A percentile compares a stretch with the other conserved stretches of the same genome.
Conservation (phyloP, 2,329 filamentous ascomycete genomes). For the Sporothrix pseudoabietina region DNA sequence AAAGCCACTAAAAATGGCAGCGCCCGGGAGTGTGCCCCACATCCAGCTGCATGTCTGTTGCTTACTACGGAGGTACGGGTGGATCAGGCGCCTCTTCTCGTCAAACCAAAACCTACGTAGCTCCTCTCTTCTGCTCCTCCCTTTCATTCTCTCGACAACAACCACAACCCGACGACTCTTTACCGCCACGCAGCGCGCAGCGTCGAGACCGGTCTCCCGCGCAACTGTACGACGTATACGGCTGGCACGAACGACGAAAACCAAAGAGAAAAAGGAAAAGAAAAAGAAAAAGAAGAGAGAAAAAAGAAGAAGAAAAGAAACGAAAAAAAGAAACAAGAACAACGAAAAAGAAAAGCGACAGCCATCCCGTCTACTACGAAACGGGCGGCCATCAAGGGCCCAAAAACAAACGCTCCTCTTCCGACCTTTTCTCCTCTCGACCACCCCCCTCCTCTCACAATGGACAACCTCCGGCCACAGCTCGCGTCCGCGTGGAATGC, state of each 20-base stretch:
- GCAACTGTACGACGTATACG: not conserved
- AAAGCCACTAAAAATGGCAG: conserved; percentile 13
- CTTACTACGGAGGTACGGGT: not conserved
- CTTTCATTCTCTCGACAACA: not conserved
- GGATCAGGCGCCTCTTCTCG: not conserved
- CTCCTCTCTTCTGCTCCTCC: not conserved
- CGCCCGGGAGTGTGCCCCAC: conserved; percentile 16
- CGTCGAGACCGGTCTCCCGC: conserved; percentile 7
- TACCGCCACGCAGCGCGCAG: conserved; percentile 14
- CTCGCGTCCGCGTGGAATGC: conserved; percentile 15
- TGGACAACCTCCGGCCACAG: not conserved
- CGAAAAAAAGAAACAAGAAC: too few species aligned
- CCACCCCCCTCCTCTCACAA: not conserved
- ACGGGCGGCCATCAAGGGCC: not conserved
- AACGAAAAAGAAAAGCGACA: not conserved
- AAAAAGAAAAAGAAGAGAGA: too few species aligned
- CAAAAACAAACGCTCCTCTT: not conserved
- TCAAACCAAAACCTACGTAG: conserved; percentile 15
- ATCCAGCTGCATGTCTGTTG: not conserved
- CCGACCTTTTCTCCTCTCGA: not conserved
- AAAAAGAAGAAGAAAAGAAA: too few species aligned
- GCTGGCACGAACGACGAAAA: not conserved
- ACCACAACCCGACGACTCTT: not conserved
- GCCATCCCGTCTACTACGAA: not conserved
- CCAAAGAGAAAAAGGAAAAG: too few species aligned